These are phyloP conservation scores for Blastocystis sp. DNA, from an alignment of 352 stramenopile species.

Conservation along the genomic window DNA sequence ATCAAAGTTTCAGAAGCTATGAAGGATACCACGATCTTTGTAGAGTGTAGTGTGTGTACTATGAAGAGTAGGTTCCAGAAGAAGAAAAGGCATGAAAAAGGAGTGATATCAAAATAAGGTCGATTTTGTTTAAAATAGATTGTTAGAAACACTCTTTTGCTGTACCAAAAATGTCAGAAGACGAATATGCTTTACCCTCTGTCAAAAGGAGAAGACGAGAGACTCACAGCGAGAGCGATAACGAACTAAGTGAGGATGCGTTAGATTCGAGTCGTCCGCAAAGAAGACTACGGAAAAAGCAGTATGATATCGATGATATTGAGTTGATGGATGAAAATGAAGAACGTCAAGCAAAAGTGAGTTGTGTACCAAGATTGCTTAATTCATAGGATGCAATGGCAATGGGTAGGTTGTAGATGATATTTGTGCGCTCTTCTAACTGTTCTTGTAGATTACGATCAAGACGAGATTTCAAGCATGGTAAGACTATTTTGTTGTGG, in stretches of 20 bases:
- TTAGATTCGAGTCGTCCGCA: background rate
- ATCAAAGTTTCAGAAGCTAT: conserved; percentile 2
- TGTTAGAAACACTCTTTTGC: background rate
- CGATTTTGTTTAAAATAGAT: background rate
- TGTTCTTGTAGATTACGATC: background rate
- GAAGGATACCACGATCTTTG: conserved; percentile 23
- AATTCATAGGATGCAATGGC: background rate
- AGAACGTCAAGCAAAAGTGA: background rate
- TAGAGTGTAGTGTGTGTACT: background rate
- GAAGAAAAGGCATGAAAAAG: background rate
- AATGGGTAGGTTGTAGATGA: background rate
- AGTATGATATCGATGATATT: conserved; percentile 34
- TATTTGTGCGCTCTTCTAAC: background rate
- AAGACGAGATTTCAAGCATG: background rate
- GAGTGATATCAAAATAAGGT: background rate
- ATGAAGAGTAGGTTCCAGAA: conserved; percentile 37
- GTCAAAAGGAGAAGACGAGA: conserved; percentile 25
- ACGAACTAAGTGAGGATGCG: background rate
- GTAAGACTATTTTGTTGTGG: background rate
- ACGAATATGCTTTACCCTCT: conserved; percentile 35
- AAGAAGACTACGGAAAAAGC: conserved; percentile 39
- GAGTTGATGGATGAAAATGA: conserved; percentile 49
- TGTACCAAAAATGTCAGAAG: conserved; percentile 45
- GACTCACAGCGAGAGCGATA: background rate
- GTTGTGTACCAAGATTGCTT: background rate